phyloP scores from a whole-genome alignment of 139 green algal species.

The Chlamydomonas sphaeroides region DNA sequence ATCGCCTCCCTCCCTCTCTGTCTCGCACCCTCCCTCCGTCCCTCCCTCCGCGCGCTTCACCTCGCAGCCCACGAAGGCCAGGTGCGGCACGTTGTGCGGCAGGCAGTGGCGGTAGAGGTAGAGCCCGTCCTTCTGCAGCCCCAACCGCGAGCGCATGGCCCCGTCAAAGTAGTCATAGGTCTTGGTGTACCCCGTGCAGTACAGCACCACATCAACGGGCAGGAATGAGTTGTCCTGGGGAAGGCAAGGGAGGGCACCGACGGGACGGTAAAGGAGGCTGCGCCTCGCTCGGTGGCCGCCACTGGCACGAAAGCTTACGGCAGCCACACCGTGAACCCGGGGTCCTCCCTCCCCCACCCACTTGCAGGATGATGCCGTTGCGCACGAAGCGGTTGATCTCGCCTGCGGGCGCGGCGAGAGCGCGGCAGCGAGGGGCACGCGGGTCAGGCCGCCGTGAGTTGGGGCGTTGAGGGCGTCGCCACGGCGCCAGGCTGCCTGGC shows the following conservation, averaged over 20 bases:
- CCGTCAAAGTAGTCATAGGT: slow-evolving; percentile 46
- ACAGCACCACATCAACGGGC: slow-evolving; percentile 42
- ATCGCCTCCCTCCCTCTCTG: too few species aligned
- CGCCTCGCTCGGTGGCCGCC: too few species aligned
- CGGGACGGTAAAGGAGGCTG: too few species aligned
- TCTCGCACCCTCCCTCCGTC: background rate
- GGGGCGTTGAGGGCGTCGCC: too few species aligned
- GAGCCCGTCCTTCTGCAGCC: slow-evolving; percentile 55
- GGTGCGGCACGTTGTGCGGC: slow-evolving; percentile 22
- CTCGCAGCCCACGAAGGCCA: slow-evolving; percentile 50
- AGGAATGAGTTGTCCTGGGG: slow-evolving; percentile 17
- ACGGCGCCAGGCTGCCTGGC: too few species aligned
- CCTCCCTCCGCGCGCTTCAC: background rate
- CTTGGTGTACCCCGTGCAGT: slow-evolving; percentile 55
- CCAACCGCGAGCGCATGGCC: slow-evolving; percentile 36
- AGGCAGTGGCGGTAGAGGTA: slow-evolving; percentile 56
- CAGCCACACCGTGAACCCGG: too few species aligned
- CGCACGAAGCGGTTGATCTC: slow-evolving; percentile 20
- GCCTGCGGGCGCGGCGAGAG: background rate
- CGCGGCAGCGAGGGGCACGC: too few species aligned
- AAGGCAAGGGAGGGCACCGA: too few species aligned
- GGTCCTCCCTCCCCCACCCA: background rate
- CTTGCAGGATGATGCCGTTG: slow-evolving; percentile 17
- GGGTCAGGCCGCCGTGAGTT: too few species aligned
- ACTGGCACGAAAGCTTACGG: too few species aligned